Evolutionary conservation across 2,329 filamentous ascomycete genomes (phyloP), one percentile per base, ranked within the genome.

Genomic region (Colletotrichum nymphaeae): DNA sequence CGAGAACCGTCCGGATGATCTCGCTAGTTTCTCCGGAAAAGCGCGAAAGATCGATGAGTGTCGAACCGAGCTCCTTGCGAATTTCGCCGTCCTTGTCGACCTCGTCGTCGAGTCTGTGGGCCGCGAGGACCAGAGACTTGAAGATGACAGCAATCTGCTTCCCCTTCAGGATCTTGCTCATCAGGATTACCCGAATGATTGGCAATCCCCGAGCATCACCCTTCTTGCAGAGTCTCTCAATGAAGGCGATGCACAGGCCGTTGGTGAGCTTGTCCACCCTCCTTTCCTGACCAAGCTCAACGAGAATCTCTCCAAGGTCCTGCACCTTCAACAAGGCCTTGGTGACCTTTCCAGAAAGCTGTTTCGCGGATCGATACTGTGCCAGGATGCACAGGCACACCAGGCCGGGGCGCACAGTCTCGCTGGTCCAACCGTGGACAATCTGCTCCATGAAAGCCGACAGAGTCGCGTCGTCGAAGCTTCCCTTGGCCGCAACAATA

Each of bases 361-460:
- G 89, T 74, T 91, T 89, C 4, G 91, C 89, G 3, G 91, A 91
- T 79, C 94, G 92, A 81, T 95, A 93, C 79, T 97, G 94, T 1
- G 94, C 93, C 55, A 98, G 86, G 24, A 97, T 91, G 4, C 94
- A 92, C 66, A 98, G 84, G 79, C 94, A 97, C 14, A 94, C 91
- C 1, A 98, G 87, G 12, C 92, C 95, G 19, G 94, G 90, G 22
- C 91, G 88, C 2, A 93, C 83, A 0, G 94, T 97, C 73, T 95
- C 92, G 56, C 87, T 83, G 2, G 91, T 93, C 92, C 95, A 97
- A 9, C 93, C 94, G 32, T 88, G 85, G 9, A 93, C 92, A 42
- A 98, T 90, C 75, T 95, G 94, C 78, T 97, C 94, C 95, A 98
- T 97, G 78, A 99, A 88, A 1, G 93, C 92, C 67, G 94, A 92